Percentiles rank a stretch among this genome's conserved stretches.
Conservation (phyloP, 2,329 filamentous ascomycete genomes). For the Diplodia intermedia region DNA sequence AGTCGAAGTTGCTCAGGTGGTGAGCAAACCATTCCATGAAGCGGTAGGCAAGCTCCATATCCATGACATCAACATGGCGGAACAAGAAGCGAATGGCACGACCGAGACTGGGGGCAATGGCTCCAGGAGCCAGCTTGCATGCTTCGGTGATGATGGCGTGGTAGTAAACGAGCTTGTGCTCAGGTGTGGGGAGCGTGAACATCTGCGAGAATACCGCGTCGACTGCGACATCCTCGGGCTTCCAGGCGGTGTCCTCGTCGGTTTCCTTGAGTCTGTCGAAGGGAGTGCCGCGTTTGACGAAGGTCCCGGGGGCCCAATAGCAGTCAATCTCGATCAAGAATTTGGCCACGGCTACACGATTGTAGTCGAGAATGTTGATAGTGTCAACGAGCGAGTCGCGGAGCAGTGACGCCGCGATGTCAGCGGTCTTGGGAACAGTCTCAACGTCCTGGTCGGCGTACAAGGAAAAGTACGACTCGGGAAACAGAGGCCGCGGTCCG, state of each 20-base stretch:
- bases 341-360: slow-evolving; percentile 83
- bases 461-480: slow-evolving; percentile 92
- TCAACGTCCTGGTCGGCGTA: slow-evolving; percentile 86
- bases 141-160: slow-evolving; percentile 93
- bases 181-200: slow-evolving; percentile 82
- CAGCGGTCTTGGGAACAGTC: slow-evolving; percentile 79
- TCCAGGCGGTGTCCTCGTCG: slow-evolving; percentile 82
- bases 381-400: slow-evolving; percentile 88
- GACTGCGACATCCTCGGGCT: slow-evolving; percentile 96
- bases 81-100: slow-evolving; percentile 93
- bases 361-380: slow-evolving; percentile 92
- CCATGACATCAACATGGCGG: slow-evolving; percentile 79
- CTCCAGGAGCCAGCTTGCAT: slow-evolving; percentile 93
- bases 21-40: slow-evolving; percentile 99
- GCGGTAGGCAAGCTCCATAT: slow-evolving; percentile 83
- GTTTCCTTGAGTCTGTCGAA: slow-evolving; percentile 83
- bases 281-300: slow-evolving; percentile 89
- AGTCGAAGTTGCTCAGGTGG: slow-evolving; percentile 98
- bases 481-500: slow-evolving; percentile 80
- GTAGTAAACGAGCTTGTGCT: slow-evolving; percentile 96
- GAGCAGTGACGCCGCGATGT: slow-evolving; percentile 81
- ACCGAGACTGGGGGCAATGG: slow-evolving; percentile 93
- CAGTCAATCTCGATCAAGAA: slow-evolving; percentile 94
- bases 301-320: slow-evolving; percentile 88
- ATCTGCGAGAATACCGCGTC: slow-evolving; percentile 97